phyloP scores from a whole-genome alignment of 768 basidiomycete species.

The Agaricus sinodeliciosus region DNA sequence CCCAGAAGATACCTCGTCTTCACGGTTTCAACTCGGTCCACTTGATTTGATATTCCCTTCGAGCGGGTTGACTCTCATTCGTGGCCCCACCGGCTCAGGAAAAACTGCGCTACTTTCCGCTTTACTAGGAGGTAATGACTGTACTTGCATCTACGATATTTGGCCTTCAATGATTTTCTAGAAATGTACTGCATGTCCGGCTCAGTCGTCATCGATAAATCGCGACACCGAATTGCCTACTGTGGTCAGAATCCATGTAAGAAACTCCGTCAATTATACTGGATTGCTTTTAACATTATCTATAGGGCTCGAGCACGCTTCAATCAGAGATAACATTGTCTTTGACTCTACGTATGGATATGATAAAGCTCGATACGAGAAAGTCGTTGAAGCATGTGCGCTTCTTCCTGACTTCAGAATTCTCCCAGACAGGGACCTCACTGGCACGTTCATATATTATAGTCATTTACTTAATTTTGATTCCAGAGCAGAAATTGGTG shows the following conservation, averaged over 20 bases:
- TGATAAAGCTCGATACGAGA: conserved; percentile 56
- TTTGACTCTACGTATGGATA: conserved; percentile 59
- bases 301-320: conserved; percentile 72
- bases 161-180: conserved; percentile 16
- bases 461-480: neutral
- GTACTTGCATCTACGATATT: conserved; percentile 1
- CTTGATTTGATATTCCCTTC: conserved; percentile 51
- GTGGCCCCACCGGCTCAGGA: conserved; percentile 62
- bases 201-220: conserved; percentile 47
- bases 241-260: conserved; percentile 61
- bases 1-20: conserved; percentile 20
- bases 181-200: conserved; percentile 58
- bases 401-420: conserved; percentile 64
- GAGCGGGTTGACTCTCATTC: conserved; percentile 52
- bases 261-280: conserved; percentile 12
- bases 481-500: conserved; percentile 54
- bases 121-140: conserved; percentile 53
- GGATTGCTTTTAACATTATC: neutral
- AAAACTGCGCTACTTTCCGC: conserved; percentile 61
- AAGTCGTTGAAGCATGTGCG: conserved; percentile 70
- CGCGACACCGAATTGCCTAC: conserved; percentile 56
- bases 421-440: conserved; percentile 72
- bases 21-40: conserved; percentile 50
- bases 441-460: conserved; percentile 34
- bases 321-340: conserved; percentile 75